Evolutionary conservation across 1,284 basidiomycete genomes (phyloP).

Genomic region (Cryptococcus sp.): DNA sequence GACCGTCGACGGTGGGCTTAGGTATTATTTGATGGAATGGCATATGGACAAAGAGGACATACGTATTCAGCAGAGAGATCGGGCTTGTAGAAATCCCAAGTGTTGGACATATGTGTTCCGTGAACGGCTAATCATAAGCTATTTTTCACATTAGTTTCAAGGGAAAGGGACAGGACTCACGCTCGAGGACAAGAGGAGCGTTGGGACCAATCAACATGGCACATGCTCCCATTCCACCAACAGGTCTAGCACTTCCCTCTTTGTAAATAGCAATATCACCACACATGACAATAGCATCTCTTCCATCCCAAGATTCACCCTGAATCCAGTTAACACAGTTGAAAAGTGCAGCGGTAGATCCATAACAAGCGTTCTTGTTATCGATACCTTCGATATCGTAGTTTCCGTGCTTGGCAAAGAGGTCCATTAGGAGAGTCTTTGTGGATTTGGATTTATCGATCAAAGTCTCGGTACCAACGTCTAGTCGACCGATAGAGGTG

Average conservation of each 20-base stretch:
- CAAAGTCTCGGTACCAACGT: constrained; percentile 98
- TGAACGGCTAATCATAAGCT: constrained; percentile 67
- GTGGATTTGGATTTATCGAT: constrained; percentile 99
- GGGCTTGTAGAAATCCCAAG: constrained; percentile 98
- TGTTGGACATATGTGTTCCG: constrained; percentile 96
- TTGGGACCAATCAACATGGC: constrained; percentile 95
- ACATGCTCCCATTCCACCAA: constrained; percentile 92
- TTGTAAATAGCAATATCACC: constrained; percentile 99
- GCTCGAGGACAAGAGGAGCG: constrained; percentile 90
- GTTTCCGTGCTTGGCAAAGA: constrained; percentile 89
- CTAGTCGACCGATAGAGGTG: constrained; percentile 90
- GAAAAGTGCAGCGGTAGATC: constrained; percentile 95
- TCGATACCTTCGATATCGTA: constrained; percentile 98
- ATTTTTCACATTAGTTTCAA: neutral
- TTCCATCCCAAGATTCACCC: constrained; percentile 94
- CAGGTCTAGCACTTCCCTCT: constrained; percentile 89
- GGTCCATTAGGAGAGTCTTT: constrained; percentile 98
- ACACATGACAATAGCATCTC: constrained; percentile 94
- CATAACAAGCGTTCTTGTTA: constrained; percentile 99
- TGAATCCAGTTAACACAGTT: constrained; percentile 98
- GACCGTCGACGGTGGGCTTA: constrained; percentile 93
- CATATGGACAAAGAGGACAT: constrained; percentile 29
- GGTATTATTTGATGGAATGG: no score
- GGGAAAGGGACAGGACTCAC: constrained; percentile 55
- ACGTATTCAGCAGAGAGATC: constrained; percentile 59